Base-by-base conservation (phyloP, 139 green algal species). In the Desmodesmus armatus region DNA sequence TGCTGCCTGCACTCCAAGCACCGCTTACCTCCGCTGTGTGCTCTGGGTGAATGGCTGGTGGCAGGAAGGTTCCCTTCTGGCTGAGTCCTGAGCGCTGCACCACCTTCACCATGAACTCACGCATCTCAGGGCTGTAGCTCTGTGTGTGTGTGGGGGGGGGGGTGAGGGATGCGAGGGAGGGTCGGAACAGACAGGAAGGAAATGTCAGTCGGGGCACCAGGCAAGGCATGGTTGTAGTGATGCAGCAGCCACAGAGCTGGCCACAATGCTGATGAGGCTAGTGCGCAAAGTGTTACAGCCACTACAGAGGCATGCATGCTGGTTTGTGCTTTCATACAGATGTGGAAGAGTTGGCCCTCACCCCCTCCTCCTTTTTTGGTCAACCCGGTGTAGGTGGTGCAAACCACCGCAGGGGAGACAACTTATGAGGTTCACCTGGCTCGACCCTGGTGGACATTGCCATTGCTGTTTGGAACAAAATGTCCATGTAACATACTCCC, bases 71-170 rank as follows among this genome's bases (percentile, higher is more conserved):
- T 47, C 74, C 76, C 27, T 86, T 62, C 37, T 53, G 49, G 31
- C 25, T 47, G 5, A 86, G 49, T 2, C 80, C 80, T 15, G 33
- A 63, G 66, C 80, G 80, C 23, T 33, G 4, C 4, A 86, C 58
- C 29, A 89, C 83, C 73, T 87, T 85, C 37, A 65, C 74, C 87
- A 91, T 88, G 66, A 91, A 89, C 0, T 89, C 83, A 2, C 41
- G 65, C n/a, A 80, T 53, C 6, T 53, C 37, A 5, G 85, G 43
- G 15, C 23, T 71, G 77, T 88, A 91, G 83, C 87, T 88, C 86
- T 90, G 81, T 25, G 63, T 7, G 63, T 19, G 19, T 51, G 25
- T 29, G 3, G n/a, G n/a, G n/a, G n/a, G n/a, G n/a, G n/a, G n/a
- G n/a, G n/a, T n/a, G n/a, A n/a, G n/a, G n/a, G n/a, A n/a, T n/a